phyloP scores from a whole-genome alignment of 495 filamentous ascomycete species.

The Friedmanniomyces simplex region DNA sequence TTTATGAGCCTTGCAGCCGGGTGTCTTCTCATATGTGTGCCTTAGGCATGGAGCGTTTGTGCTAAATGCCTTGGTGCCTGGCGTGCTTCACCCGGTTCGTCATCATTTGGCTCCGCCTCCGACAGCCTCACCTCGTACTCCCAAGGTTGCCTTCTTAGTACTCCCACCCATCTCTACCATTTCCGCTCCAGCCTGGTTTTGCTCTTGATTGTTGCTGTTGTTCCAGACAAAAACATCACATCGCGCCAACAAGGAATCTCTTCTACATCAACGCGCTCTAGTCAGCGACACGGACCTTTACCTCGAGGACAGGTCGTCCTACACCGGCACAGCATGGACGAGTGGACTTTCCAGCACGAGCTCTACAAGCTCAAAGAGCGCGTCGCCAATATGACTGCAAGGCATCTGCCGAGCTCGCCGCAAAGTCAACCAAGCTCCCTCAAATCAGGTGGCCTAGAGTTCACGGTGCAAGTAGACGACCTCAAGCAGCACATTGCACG shows the following conservation, averaged over 20 bases:
- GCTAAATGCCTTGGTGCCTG: not conserved
- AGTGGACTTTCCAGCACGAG: slow-evolving; percentile 9
- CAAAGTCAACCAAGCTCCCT: not conserved
- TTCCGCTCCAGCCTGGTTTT: no score
- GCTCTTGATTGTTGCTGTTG: no score
- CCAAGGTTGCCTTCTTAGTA: not conserved
- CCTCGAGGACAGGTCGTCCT: no score
- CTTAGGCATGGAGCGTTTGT: no score
- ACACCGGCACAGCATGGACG: slow-evolving; percentile 6
- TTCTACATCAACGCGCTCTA: not conserved
- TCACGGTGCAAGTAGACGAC: slow-evolving; percentile 1
- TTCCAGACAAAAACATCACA: no score
- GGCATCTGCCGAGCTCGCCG: not conserved
- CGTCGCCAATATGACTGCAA: slow-evolving; percentile 1
- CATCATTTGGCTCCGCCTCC: no score
- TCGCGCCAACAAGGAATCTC: no score
- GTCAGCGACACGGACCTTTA: no score
- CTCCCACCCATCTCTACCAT: not conserved
- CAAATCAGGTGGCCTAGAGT: not conserved
- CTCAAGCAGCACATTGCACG: not conserved
- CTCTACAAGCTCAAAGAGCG: slow-evolving; percentile 1
- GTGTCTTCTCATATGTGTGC: no score
- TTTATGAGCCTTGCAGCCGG: no score
- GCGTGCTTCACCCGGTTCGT: not conserved
- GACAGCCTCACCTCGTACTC: not conserved